phyloP scores from a whole-genome alignment of 352 stramenopile genomes.

The Phytophthora rubi region DNA sequence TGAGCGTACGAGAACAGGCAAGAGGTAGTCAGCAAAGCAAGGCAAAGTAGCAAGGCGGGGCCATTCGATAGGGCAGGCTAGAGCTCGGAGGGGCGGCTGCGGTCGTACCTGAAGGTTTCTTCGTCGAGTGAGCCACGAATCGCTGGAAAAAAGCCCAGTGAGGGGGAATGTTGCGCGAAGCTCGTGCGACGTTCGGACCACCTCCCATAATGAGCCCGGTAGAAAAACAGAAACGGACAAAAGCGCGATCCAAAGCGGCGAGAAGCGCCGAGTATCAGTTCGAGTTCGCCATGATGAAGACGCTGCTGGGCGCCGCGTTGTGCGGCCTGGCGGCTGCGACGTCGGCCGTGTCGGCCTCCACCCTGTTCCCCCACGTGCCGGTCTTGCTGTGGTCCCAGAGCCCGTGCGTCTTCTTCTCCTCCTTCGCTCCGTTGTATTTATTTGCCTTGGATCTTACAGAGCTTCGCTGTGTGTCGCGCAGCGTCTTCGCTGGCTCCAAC shows the following conservation, averaged over 20 bases:
- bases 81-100: not conserved
- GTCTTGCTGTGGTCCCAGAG: slow-evolving; percentile 73
- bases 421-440: not conserved
- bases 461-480: slow-evolving; percentile 21
- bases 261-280: slow-evolving; percentile 15
- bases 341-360: slow-evolving; percentile 23
- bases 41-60: not conserved
- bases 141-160: slow-evolving; percentile 15
- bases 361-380: slow-evolving; percentile 59
- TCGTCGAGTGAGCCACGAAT: slow-evolving; percentile 38
- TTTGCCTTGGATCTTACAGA: slow-evolving; percentile 13
- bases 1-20: slow-evolving; percentile 1
- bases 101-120: slow-evolving; percentile 34
- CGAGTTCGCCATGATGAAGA: slow-evolving; percentile 30
- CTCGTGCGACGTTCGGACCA: slow-evolving; percentile 16
- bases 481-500: slow-evolving; percentile 52
- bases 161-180: slow-evolving; percentile 11
- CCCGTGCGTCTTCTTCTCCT: slow-evolving; percentile 48
- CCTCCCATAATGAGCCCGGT: not conserved
- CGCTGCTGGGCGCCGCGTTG: slow-evolving; percentile 38
- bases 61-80: not conserved
- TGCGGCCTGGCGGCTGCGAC: slow-evolving; percentile 29
- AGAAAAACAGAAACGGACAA: slow-evolving; percentile 25
- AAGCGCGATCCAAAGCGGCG: slow-evolving; percentile 32
- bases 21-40: slow-evolving; percentile 6